A percentile compares a stretch with the other conserved stretches of the same genome.
phyloP scores from a whole-genome alignment of 2,329 filamentous ascomycete species.

The Pseudogymnoascus sp. region DNA sequence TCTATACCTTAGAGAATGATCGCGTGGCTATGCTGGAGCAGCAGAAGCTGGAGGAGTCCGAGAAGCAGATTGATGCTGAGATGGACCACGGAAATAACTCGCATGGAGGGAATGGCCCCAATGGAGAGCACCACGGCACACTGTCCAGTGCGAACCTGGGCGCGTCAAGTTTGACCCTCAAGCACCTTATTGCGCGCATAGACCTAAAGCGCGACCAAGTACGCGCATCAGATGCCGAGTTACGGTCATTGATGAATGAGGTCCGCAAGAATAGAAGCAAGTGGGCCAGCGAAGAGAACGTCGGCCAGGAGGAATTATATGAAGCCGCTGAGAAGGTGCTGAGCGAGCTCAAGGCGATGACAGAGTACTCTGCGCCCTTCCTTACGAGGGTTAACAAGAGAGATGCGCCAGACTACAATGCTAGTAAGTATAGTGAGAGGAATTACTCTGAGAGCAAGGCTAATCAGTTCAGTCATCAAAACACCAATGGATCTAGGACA shows the following conservation, averaged over 20 bases:
- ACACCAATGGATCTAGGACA: slow-evolving; percentile 94
- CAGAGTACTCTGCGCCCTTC: slow-evolving; percentile 95
- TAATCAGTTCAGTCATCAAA: slow-evolving; percentile 61
- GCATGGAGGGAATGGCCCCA: slow-evolving; percentile 43
- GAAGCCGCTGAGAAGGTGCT: slow-evolving; percentile 95
- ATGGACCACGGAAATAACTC: slow-evolving; percentile 61
- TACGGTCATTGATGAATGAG: slow-evolving; percentile 89
- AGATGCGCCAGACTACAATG: slow-evolving; percentile 92
- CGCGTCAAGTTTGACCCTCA: slow-evolving; percentile 89
- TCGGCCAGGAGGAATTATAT: slow-evolving; percentile 95
- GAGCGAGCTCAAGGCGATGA: slow-evolving; percentile 93
- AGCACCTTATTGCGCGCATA: slow-evolving; percentile 92
- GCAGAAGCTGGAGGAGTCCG: slow-evolving; percentile 90
- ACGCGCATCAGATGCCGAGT: slow-evolving; percentile 81
- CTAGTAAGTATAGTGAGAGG: slow-evolving; percentile 48
- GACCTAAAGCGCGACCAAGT: slow-evolving; percentile 88
- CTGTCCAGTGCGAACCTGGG: slow-evolving; percentile 90
- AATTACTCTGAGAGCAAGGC: slow-evolving; percentile 8
- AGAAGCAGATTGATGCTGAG: slow-evolving; percentile 91
- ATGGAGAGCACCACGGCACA: slow-evolving; percentile 67
- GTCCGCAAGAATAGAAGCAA: slow-evolving; percentile 97
- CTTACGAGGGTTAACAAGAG: slow-evolving; percentile 91
- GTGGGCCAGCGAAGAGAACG: slow-evolving; percentile 96
- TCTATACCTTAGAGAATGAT: slow-evolving; percentile 93
- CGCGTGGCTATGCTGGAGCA: slow-evolving; percentile 95